Conservation (phyloP, 768 basidiomycete species). For the Podaxis rugospora region DNA sequence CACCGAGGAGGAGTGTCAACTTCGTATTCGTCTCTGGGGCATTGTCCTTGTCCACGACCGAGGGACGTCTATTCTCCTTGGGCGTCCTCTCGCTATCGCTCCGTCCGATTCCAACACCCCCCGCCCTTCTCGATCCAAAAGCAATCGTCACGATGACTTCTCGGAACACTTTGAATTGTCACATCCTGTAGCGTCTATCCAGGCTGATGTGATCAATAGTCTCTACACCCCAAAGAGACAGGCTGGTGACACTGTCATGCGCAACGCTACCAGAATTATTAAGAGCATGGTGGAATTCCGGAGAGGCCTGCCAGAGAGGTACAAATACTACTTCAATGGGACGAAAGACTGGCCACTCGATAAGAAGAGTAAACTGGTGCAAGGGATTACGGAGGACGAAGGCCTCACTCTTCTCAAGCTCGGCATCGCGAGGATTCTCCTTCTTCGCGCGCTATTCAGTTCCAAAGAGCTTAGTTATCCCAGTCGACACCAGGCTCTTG, state of each 20-base stretch:
- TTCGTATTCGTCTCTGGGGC: constrained; percentile 80
- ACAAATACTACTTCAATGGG: constrained; percentile 73
- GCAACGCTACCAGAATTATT: constrained; percentile 74
- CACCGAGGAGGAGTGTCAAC: constrained; percentile 70
- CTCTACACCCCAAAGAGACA: constrained; percentile 76
- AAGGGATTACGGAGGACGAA: constrained; percentile 74
- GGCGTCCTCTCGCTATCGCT: constrained; percentile 77
- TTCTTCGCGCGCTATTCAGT: constrained; percentile 76
- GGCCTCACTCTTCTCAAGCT: constrained; percentile 81
- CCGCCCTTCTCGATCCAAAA: constrained; percentile 47
- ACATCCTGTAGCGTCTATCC: constrained; percentile 65
- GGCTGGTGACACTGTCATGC: constrained; percentile 64
- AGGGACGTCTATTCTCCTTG: constrained; percentile 83
- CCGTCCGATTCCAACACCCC: constrained; percentile 84
- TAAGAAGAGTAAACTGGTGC: constrained; percentile 59
- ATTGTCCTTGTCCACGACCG: constrained; percentile 85
- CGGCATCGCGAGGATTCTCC: constrained; percentile 73
- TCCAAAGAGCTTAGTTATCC: constrained; percentile 64
- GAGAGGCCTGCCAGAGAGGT: constrained; percentile 63
- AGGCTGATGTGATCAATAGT: constrained; percentile 86
- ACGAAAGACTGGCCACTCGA: constrained; percentile 73
- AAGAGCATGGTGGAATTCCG: constrained; percentile 72
- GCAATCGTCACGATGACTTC: constrained; percentile 38
- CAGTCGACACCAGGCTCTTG: constrained; percentile 65
- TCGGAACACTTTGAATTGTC: constrained; percentile 80